phyloP scores from a whole-genome alignment of 192 early-diverging fungal genomes.

The Ramicandelaber brevisporus region DNA sequence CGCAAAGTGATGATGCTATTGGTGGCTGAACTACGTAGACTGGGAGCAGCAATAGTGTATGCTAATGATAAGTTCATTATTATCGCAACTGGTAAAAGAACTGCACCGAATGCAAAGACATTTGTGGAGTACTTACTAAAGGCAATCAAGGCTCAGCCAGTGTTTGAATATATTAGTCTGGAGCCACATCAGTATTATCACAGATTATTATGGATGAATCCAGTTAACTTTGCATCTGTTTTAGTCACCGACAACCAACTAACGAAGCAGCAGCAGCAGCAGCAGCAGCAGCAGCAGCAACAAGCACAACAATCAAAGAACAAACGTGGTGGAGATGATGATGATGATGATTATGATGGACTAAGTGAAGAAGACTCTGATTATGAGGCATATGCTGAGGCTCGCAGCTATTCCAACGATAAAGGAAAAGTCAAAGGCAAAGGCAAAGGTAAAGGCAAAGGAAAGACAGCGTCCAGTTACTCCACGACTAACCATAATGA shows the following conservation, averaged over 20 bases:
- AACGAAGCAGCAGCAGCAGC: background rate
- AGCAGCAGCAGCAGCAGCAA: constrained; percentile 4
- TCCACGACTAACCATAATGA: background rate
- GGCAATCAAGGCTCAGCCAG: constrained; percentile 35
- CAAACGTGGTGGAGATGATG: too few relatives aligned
- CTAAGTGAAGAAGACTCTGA: too few relatives aligned
- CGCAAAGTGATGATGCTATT: constrained; percentile 68
- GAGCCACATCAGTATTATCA: constrained; percentile 48
- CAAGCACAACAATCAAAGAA: too few relatives aligned
- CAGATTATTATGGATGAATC: constrained; percentile 78
- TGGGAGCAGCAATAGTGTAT: constrained; percentile 54
- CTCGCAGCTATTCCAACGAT: too few relatives aligned
- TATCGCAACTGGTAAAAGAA: constrained; percentile 50
- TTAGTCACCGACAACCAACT: constrained; percentile 10
- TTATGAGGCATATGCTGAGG: too few relatives aligned
- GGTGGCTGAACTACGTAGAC: constrained; percentile 43
- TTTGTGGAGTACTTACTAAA: constrained; percentile 46
- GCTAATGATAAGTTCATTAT: constrained; percentile 63
- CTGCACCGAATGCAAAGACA: constrained; percentile 39
- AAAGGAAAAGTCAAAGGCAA: too few relatives aligned
- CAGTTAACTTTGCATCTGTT: constrained; percentile 59
- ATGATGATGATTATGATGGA: constrained; percentile 3
- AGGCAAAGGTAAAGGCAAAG: too few relatives aligned
- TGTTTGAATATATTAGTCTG: constrained; percentile 53
- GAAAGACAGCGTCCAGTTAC: too few relatives aligned